Base-by-base conservation (phyloP, 495 filamentous ascomycete genomes). In the Sordaria brevicollis region DNA sequence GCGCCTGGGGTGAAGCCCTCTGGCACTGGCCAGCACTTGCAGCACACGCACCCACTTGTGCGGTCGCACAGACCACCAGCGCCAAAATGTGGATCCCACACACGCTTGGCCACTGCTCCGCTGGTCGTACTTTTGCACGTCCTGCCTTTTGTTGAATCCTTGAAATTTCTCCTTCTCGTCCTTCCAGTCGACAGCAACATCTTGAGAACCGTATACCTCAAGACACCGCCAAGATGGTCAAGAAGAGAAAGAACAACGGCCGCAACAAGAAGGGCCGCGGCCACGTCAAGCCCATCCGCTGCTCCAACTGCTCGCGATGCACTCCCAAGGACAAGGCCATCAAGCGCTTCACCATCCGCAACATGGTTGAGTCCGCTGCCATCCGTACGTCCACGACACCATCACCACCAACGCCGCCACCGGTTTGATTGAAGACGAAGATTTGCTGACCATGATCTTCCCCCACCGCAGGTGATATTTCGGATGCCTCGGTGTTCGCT, bases 291-390 rank as follows among this genome's bases (percentile, higher is more conserved):
- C 95, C 95, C 74, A 97, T 99, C 84, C 91, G 95, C 79, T 99
- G 95, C 92, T 96, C 92, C 86, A 99, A 99, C 92, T 99, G 95
- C 91, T 96, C 93, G 81, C 90, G 95, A 88, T 99, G 95, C 91
- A 95, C 92, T 43, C 95, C 95, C 80, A 99, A 99, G 90, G 95
- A 99, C 81, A 99, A 99, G 90, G 96, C 95, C 77, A 98, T 99
- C 88, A 99, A 99, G 93, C 89, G 95, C 85, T 99, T 99, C 89
- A 99, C 95, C 83, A 98, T 99, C 89, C 90, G 95, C 83, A 99
- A 99, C 90, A 99, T 99, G 96, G 95, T 99, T 74, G 95, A 99
- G 86, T 96, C 93, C 72, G 95, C 95, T 75, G 95, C 95, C 81
- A 97, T 99, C 83, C 95, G 96, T 99, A 93, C 83, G 94, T 93